Base-by-base conservation (phyloP, 1,284 basidiomycete species). In the Puccinia triticina region DNA sequence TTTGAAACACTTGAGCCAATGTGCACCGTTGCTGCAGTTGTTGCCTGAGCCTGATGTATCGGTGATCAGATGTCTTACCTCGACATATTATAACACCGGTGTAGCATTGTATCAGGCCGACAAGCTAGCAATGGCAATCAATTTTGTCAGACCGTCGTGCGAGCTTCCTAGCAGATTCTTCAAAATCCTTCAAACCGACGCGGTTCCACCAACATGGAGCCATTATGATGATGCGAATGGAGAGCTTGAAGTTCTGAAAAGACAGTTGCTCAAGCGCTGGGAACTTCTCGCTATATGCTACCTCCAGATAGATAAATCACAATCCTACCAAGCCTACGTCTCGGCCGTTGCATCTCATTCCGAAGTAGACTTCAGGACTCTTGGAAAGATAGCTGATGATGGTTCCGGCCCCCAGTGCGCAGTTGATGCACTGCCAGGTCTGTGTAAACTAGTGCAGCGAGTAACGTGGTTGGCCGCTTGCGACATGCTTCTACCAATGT, bases 231-330 rank as follows among this genome's bases (percentile, higher is more conserved):
- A 82, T 66, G 8, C 26, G 26, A 76, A 76, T 53, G 55, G 71
- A 46, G 71, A 72, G 61, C 46, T 82, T 14, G 59, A 82, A 73
- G 61, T 53, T 4, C 34, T 82, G 61, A 72, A 61, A 46, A 48
- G 32, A 8, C 80, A 82, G 23, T 37, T 82, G 18, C 72, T 76
- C 23, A 75, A 76, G 26, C 71, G 80, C 48, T 82, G 80, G 80
- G 80, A 82, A 76, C 71, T 82, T 43, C 64, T 82, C 21, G 80
- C 80, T 23, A 29, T 82, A 50, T 82, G 80, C 64, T 67, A 82
- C 53, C 73, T 82, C 18, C n/a, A 29, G 21, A 82, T 61, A 34
- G 55, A 82, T 57, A 64, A 55, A 55, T 57, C 59, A n/a, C 48
- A 50, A 46, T 40, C 80, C 23, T 64, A 82, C 48, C 40, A 55